phyloP scores from a whole-genome alignment of 2,329 filamentous ascomycete species.

The Beauveria caledonica region DNA sequence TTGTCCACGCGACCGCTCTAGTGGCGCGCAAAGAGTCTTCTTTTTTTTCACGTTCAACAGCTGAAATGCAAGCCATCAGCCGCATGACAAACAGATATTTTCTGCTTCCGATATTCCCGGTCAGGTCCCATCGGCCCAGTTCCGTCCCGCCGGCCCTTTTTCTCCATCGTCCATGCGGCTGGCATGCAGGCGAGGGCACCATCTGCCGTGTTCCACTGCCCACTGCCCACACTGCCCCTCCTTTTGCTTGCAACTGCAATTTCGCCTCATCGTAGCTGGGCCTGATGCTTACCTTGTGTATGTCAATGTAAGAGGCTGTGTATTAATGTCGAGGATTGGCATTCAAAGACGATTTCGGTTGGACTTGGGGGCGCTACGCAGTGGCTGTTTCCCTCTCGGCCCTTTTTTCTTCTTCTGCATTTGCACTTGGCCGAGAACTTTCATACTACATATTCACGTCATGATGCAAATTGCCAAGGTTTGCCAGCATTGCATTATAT shows the following conservation, averaged over 20 bases:
- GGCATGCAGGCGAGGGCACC: background rate
- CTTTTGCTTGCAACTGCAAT: background rate
- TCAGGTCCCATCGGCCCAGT: background rate
- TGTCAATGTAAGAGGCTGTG: background rate
- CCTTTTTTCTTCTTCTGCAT: too few relatives aligned
- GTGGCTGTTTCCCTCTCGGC: too few relatives aligned
- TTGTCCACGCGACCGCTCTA: background rate
- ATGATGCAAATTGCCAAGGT: too few relatives aligned
- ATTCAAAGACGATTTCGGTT: too few relatives aligned
- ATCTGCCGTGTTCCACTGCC: background rate
- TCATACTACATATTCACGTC: too few relatives aligned
- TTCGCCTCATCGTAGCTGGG: background rate
- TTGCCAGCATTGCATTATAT: too few relatives aligned
- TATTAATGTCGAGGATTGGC: too few relatives aligned
- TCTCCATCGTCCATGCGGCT: background rate
- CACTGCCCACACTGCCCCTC: background rate
- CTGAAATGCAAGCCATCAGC: constrained; percentile 4
- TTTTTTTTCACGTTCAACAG: background rate
- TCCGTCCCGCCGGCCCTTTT: background rate
- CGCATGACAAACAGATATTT: background rate
- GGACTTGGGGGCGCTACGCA: too few relatives aligned
- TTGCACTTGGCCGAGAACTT: too few relatives aligned
- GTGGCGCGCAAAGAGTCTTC: background rate
- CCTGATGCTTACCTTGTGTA: background rate
- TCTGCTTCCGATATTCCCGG: background rate